Base-by-base conservation (phyloP, 176 grass and related monocot genomes). In the Bolboschoenus planiculmis region DNA sequence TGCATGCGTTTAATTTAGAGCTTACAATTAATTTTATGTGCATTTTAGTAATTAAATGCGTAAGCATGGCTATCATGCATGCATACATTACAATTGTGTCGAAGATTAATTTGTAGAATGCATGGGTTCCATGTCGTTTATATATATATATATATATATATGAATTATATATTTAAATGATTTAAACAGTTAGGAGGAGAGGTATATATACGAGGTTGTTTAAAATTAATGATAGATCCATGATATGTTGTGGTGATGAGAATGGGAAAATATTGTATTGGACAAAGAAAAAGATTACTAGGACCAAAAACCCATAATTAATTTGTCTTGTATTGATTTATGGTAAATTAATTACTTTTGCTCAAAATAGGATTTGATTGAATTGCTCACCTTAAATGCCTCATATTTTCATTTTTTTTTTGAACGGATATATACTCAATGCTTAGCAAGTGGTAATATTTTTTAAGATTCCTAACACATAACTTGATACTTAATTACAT, bases 241-340 rank as follows among this genome's bases (percentile, higher is more conserved):
- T n/a, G 51, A 13, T 31, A 8, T 10, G n/a, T 9, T 59, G 24
- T 26, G 23, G n/a, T n/a, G 24, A 59, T 10, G 21, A 5, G 5
- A 44, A 20, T n/a, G n/a, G n/a, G n/a, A n/a, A n/a, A n/a, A n/a
- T n/a, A n/a, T n/a, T n/a, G n/a, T n/a, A n/a, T n/a, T n/a, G n/a
- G 18, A 57, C 21, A 26, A 70, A 21, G 20, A 70, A 40, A 70
- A 3, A 23, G 2, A 70, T 23, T 10, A 23, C 20, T 42, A n/a
- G 9, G 33, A 23, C 8, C 37, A 70, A 70, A 42, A 21, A 36
- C 65, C 65, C 65, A 70, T 65, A 16, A 35, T 34, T 61, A 13
- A 61, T 39, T 68, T 68, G 34, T 68, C 16, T 70, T 70, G 65
- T 70, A 70, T 68, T 68, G 65, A 40, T n/a, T 68, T 68, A 18